Evolutionary conservation across 495 filamentous ascomycete genomes (phyloP), one percentile per base, ranked within the genome.

Genomic region (Aspergillus wentii): DNA sequence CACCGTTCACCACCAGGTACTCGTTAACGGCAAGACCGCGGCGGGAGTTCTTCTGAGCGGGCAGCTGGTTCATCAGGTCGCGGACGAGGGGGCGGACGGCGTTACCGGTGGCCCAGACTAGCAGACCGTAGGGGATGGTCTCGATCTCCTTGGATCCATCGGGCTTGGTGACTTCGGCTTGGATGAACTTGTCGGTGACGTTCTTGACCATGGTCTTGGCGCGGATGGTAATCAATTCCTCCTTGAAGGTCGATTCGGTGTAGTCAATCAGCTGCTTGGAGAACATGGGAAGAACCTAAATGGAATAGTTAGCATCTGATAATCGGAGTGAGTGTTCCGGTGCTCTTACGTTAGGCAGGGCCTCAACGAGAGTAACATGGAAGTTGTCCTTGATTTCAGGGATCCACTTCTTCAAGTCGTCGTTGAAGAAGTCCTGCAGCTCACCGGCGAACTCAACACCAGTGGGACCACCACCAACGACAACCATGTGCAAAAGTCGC

Each of bases 171-270:
- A 82, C 75, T 66, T 95, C 87, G 47, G 89, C 92, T 67, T 95
- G 85, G 55, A 99, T 94, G 59, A 80, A 82, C 71, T 86, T 95
- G 55, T 94, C 87, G 17, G 87, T 94, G 37, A 99, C 92, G 43
- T 85, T 87, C 72, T 96, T 97, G 57, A 99, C 92, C 83, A 94
- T 90, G 33, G 92, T 99, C 79, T 99, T 99, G 43, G 92, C 94
- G 61, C 81, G 83, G 69, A 99, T 91, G 40, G 83, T 79, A 57
- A 99, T 99, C 51, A 86, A 86, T 68, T 97, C 91, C 72, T 97
- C 94, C 68, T 94, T 92, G 76, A 99, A 95, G 38, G 90, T 94
- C 60, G 86, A 88, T 68, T 97, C 94, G 47, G 94, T 97, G 73
- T 97, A 99, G 58, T 99, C 91, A 63, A 97, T 97, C 48, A 99